Base-by-base conservation (phyloP, 495 filamentous ascomycete species). In the Hyaloscypha finlandica region DNA sequence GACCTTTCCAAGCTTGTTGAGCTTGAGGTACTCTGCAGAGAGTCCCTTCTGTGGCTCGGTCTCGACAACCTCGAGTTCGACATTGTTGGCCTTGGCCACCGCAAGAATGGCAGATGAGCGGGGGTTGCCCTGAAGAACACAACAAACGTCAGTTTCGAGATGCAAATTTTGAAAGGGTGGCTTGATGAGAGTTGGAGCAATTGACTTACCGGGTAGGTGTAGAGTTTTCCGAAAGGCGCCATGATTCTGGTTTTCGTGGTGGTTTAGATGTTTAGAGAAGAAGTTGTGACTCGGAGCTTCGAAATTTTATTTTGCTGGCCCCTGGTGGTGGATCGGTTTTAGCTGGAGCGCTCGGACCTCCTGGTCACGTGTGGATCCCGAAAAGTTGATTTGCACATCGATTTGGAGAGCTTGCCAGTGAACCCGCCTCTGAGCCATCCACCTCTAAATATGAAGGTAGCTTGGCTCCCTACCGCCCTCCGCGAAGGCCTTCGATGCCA, bases 11-110 rank as follows among this genome's bases (percentile, higher is more conserved):
- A 97, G 89, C 74, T 89, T 86, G 83, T 94, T 94, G 80, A 90
- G 74, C 81, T 94, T 90, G 74, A 88, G 80, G 85, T 95, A 96
- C 74, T 95, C 94, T 32, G 79, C 76, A 52, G 81, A 81, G 66
- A 88, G 80, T 59, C 81, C 86, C 64, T 87, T 85, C 42, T 67
- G 71, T 70, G 86, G 81, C 77, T 90, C 82, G 70, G 86, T 89
- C 70, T 89, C 78, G 61, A 96, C 90, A 66, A 92, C 75, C 81
- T 98, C 92, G 69, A 99, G 74, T 61, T 97, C 92, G 71, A 99
- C 85, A 74, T 89, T 87, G 82, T 98, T 98, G 78, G 90, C 92
- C 87, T 97, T 97, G 69, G 95, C 96, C 74, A 97, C 92, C 74
- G 92, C 93, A 75, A 87, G 85, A 81, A 96, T 88, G 72, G 86